These are phyloP conservation scores for Neoscytalidium dimidiatum DNA, from an alignment of 2,329 filamentous ascomycete genomes.

Conservation along the genomic window DNA sequence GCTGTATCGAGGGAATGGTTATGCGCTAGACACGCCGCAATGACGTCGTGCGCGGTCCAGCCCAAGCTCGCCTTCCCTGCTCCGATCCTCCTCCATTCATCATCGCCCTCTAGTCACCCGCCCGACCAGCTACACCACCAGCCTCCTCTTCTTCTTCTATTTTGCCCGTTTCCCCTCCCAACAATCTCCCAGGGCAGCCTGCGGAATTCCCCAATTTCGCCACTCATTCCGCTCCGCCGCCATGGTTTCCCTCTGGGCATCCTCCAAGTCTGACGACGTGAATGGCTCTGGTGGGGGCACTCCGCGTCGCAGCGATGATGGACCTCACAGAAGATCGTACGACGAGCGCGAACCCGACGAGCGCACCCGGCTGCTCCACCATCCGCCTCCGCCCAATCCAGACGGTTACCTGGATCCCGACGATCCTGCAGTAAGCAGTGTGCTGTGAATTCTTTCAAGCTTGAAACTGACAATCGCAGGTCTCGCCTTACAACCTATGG, in stretches of 20 bases:
- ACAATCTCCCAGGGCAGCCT: background rate
- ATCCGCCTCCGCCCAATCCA: conserved; percentile 56
- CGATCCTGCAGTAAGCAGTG: conserved; percentile 70
- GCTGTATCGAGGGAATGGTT: background rate
- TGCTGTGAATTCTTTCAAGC: too few relatives aligned
- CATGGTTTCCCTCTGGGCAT: conserved; percentile 59
- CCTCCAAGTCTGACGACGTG: conserved; percentile 49
- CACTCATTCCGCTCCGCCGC: background rate
- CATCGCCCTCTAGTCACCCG: background rate
- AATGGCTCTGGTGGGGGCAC: conserved; percentile 30
- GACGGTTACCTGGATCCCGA: conserved; percentile 74
- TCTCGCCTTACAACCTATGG: conserved; percentile 93
- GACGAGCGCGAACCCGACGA: conserved; percentile 55
- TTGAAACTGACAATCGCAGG: conserved; percentile 41
- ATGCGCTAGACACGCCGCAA: background rate
- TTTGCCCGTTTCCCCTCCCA: background rate
- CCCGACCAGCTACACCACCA: background rate
- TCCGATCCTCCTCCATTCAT: conserved; percentile 15
- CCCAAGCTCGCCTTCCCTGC: background rate
- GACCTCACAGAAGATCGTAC: conserved; percentile 32
- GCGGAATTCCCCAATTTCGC: background rate
- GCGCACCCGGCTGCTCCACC: conserved; percentile 66
- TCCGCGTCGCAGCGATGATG: conserved; percentile 22
- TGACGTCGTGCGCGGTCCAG: conserved; percentile 11
- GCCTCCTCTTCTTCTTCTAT: background rate